Evolutionary conservation across 1,139 yeast genomes (phyloP), one percentile per base, ranked within the genome.

Genomic region (Sugiyamaella xylanicola): DNA sequence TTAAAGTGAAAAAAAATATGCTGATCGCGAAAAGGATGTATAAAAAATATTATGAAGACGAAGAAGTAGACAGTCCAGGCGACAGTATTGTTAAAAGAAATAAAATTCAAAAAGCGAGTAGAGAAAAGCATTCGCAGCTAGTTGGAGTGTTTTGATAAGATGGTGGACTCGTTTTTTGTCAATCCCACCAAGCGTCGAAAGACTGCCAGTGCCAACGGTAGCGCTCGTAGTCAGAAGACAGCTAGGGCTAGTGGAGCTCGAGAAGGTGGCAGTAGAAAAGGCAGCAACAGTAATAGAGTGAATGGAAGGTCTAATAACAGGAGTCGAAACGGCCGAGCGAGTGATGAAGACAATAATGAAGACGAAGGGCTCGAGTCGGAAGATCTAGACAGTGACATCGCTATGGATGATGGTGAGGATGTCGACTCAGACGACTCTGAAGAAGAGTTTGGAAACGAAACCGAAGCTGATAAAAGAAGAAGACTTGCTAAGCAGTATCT

Each of bases 401-500:
- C 56, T 5, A 56, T 52, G 63, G 62, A 60, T n/a, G 56, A 55
- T n/a, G 58, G 51, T 16, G 43, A 50, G 19, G 71, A 67, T 41
- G 35, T n/a, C 9, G 4, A 9, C 15, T 11, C 35, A 4, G 37
- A 25, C 25, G 51, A 45, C 25, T 58, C 56, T 16, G 68, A 62
- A 16, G 61, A 59, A 16, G 68, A 77, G 76, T 53, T 83, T 63
- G 83, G 77, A 22, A 79, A 78, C 27, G 99, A 93, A 71, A 84
- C 83, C 52, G 95, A 92, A 19, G 95, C 97, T 0, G 99, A 93
- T 67, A 92, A 90, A 72, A 83, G 99, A 73, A 83, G 98, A 74
- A 78, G 98, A 67, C 77, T 93, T 61, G 99, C 99, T 19, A 91
- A 91, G 71, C 95, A 92, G 71, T 93, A 93, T 71, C 76, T 93